Evolutionary conservation across 768 basidiomycete genomes (phyloP), one percentile per base, ranked within the genome.

Genomic region (Lyophyllum semitale): DNA sequence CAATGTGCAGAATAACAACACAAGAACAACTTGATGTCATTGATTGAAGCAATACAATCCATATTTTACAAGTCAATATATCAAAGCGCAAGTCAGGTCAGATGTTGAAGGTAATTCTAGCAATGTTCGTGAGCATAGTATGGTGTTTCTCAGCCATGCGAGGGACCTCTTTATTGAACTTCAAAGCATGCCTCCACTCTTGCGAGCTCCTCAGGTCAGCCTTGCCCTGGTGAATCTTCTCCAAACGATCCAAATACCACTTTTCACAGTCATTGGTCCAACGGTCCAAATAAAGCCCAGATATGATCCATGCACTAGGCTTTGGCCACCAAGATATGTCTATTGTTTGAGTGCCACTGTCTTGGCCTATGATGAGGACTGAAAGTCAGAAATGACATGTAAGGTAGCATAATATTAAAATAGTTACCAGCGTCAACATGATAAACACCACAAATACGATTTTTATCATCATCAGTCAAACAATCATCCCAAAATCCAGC

Each of bases 241-340:
- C 12, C 35, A 56, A 13, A 37, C 50, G 30, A 22, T 53, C 27
- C 27, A 54, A 59, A 41, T 42, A 64, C 65, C 65, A 66, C n/a
- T 18, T 20, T 30, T 66, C 63, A 27, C 61, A 62, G 42, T 58
- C 54, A 11, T 29, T 44, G 6, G 58, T 48, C 65, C 63, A 66
- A 42, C 41, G 61, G 1, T 60, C 59, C 9, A 60, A 50, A 32
- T 53, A 50, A 23, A 66, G 27, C 20, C 57, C 57, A 1, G 40
- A 51, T 1, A 18, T 33, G 20, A 23, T 32, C 52, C 55, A 60
- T 12, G 44, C 50, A 12, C 48, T 26, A 27, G 57, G 60, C 18
- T 52, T 57, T 13, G 62, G 62, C 64, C 64, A 63, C 57, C 59
- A 65, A 8, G 59, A 63, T 25, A 54, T 9, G 32, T 48, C 38